Evolutionary conservation across 805 yeast genomes (phyloP), one percentile per base, ranked within the genome.

Genomic region (Saccharomycopsis vini): DNA sequence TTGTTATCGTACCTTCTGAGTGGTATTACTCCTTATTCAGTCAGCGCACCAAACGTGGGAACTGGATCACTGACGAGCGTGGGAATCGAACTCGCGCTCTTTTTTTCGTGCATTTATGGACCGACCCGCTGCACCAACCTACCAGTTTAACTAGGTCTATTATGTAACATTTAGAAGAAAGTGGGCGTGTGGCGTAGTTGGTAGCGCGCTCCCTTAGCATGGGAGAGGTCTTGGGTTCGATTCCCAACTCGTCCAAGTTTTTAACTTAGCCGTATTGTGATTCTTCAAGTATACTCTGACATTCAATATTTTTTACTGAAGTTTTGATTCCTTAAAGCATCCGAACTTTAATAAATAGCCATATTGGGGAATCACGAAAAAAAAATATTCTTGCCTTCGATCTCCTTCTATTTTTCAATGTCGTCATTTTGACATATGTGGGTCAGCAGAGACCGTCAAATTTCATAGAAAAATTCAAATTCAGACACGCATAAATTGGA

Each of bases 111-210:
- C 29, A 24, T 6, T 24, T 24, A 24, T 24, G n/a, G n/a, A n/a
- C n/a, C n/a, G n/a, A n/a, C n/a, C n/a, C n/a, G n/a, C n/a, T n/a
- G n/a, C n/a, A n/a, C n/a, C n/a, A n/a, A n/a, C n/a, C n/a, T n/a
- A n/a, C n/a, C n/a, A n/a, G n/a, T n/a, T n/a, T n/a, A n/a, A n/a
- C n/a, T n/a, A n/a, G n/a, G n/a, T n/a, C n/a, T n/a, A n/a, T n/a
- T n/a, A n/a, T 24, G 29, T 12, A 24, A 7, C 12, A 24, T 24
- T 24, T 24, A 24, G 12, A 24, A 24, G 12, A 12, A 24, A 24
- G 28, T 24, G 28, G 28, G 82, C 81, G 79, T 74, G 79, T 77
- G 79, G 83, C 82, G 81, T 72, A 77, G 83, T 75, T 76, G 83
- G 83, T 77, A 77, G 81, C 81, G 82, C 82, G 81, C 50, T 47